These are phyloP conservation scores for Capronia coronata DNA, from an alignment of 2,329 filamentous ascomycete species.

Conservation along the genomic window DNA sequence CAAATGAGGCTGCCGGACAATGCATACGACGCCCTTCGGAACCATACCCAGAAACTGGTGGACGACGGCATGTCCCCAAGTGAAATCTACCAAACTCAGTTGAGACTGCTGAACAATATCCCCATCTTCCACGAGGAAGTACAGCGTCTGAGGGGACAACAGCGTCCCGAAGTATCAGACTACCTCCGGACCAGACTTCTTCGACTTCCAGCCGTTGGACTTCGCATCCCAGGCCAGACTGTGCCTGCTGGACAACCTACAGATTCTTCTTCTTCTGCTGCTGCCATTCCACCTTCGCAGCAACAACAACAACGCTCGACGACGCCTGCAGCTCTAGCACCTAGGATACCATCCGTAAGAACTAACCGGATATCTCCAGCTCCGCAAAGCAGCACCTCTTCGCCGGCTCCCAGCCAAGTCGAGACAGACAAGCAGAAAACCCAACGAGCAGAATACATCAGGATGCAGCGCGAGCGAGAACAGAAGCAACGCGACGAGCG, in stretches of 20 bases:
- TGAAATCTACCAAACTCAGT: constrained; percentile 18
- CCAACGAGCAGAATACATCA: constrained; percentile 25
- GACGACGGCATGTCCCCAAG: constrained; percentile 13
- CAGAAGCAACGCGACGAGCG: constrained; percentile 62
- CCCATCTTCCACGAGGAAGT: constrained; percentile 23
- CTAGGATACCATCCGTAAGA: not conserved
- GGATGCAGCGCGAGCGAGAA: constrained; percentile 54
- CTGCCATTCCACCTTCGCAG: no score
- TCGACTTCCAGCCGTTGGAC: constrained; percentile 19
- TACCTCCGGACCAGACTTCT: constrained; percentile 17
- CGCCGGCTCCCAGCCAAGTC: constrained; percentile 2
- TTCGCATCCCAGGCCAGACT: constrained; percentile 15
- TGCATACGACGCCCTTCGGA: constrained; percentile 26
- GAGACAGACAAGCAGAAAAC: constrained; percentile 18
- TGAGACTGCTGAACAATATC: constrained; percentile 16
- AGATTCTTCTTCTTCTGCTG: not conserved
- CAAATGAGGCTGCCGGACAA: constrained; percentile 26
- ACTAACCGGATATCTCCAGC: not conserved
- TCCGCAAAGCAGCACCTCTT: constrained; percentile 1
- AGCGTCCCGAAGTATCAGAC: constrained; percentile 14
- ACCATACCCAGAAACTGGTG: constrained; percentile 22
- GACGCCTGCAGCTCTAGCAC: not conserved
- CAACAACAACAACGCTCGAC: not conserved
- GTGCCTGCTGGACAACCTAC: not conserved
- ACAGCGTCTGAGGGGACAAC: constrained; percentile 4